Evolutionary conservation across 2,329 filamentous ascomycete species (phyloP).

Genomic region (Pseudogymnoascus sp.): DNA sequence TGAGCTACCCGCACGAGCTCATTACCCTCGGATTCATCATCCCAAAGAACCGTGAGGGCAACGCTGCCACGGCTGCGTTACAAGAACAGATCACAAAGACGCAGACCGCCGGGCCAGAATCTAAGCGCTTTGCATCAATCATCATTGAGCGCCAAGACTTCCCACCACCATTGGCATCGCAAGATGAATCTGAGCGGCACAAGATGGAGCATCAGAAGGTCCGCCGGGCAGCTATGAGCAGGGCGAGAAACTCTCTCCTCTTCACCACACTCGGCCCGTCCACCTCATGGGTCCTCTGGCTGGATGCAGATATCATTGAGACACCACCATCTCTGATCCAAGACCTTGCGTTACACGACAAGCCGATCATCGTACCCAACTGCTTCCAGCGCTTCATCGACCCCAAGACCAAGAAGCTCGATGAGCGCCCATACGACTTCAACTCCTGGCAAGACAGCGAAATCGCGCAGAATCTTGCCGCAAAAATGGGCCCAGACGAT

Average conservation of each 20-base stretch:
- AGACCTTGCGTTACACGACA: conserved; percentile 79
- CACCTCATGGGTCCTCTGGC: conserved; percentile 94
- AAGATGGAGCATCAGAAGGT: conserved; percentile 84
- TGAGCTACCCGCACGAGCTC: conserved; percentile 85
- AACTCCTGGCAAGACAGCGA: conserved; percentile 95
- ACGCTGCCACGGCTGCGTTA: conserved; percentile 71
- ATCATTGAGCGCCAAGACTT: conserved; percentile 95
- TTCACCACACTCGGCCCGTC: conserved; percentile 89
- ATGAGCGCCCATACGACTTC: conserved; percentile 84
- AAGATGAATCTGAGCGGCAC: conserved; percentile 82
- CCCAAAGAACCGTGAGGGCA: conserved; percentile 86
- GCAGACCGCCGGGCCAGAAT: conserved; percentile 66
- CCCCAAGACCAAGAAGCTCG: conserved; percentile 55
- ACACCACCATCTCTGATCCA: conserved; percentile 79
- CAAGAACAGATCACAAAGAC: conserved; percentile 80
- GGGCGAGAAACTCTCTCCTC: conserved; percentile 84
- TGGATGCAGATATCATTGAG: conserved; percentile 88
- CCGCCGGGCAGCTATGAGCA: conserved; percentile 81
- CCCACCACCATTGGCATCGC: conserved; percentile 68
- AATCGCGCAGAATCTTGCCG: conserved; percentile 64
- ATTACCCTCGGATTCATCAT: conserved; percentile 95
- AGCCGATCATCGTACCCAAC: conserved; percentile 88
- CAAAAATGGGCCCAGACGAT: conserved; percentile 80
- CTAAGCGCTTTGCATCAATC: conserved; percentile 80
- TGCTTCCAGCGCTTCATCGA: conserved; percentile 86